A percentile compares a stretch with the other conserved stretches of the same genome.
phyloP scores from a whole-genome alignment of 169 alveolate genomes.

The Plasmodium gonderi region DNA sequence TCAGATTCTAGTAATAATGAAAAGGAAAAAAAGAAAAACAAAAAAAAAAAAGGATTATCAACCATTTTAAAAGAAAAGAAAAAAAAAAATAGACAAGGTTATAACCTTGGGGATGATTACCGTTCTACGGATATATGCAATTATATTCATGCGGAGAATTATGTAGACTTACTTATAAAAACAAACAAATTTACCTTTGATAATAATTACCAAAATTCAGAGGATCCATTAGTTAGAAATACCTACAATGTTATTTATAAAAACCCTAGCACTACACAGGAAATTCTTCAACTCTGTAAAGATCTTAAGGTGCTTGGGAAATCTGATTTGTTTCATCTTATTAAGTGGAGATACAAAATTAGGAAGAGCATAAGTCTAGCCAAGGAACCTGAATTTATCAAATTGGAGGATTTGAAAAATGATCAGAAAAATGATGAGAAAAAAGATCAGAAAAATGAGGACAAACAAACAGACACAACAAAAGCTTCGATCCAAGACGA shows the following conservation, averaged over 20 bases:
- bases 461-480: slow-evolving; percentile 80
- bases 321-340: slow-evolving; percentile 85
- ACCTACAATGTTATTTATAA: slow-evolving; percentile 56
- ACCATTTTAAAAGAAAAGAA: slow-evolving; percentile 84
- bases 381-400: slow-evolving; percentile 3
- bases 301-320: slow-evolving; percentile 91
- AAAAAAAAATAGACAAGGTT: slow-evolving; percentile 89
- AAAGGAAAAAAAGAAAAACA: slow-evolving; percentile 53
- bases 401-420: slow-evolving; percentile 76
- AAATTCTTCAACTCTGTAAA: slow-evolving; percentile 82
- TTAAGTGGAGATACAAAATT: slow-evolving; percentile 91
- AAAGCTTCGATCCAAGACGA: slow-evolving; percentile 78
- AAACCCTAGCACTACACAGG: slow-evolving; percentile 86
- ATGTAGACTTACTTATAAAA: slow-evolving; percentile 83
- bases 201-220: slow-evolving; percentile 32
- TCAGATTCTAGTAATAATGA: slow-evolving; percentile 75
- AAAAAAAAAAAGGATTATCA: slow-evolving; percentile 77
- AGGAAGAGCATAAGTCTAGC: background rate
- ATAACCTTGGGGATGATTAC: slow-evolving; percentile 89
- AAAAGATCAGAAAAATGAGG: slow-evolving; percentile 77
- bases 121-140: slow-evolving; percentile 81
- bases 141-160: slow-evolving; percentile 82
- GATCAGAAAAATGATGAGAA: slow-evolving; percentile 76
- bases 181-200: slow-evolving; percentile 79
- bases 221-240: slow-evolving; percentile 62